phyloP scores from a whole-genome alignment of 1,284 basidiomycete genomes.

The Phylloboletellus chloephorus region DNA sequence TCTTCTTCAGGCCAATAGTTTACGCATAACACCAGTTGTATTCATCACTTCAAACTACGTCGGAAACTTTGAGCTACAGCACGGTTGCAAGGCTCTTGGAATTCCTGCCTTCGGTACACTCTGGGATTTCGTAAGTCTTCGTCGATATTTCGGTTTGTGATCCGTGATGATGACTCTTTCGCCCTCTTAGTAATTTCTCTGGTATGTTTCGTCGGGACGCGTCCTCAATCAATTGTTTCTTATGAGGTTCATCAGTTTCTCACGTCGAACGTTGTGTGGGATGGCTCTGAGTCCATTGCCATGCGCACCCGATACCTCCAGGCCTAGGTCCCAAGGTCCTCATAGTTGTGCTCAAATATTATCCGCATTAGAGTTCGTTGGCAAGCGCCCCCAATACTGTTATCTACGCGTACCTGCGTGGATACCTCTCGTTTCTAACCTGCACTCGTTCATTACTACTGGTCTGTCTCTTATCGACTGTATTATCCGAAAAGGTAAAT shows the following conservation, averaged over 20 bases:
- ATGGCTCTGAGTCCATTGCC: conserved; percentile 2
- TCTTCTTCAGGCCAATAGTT: conserved; percentile 2
- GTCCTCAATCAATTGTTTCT: not conserved
- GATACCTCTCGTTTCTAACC: not conserved
- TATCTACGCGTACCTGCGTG: conserved; percentile 5
- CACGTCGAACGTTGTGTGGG: conserved; percentile 9
- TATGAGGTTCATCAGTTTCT: conserved; percentile 4
- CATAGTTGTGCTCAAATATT: conserved; percentile 2
- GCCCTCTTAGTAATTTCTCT: conserved; percentile 19
- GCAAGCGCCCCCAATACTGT: conserved; percentile 3
- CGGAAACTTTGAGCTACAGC: conserved; percentile 69
- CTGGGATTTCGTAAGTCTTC: conserved; percentile 60
- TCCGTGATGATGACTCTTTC: conserved; percentile 6
- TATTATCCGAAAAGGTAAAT: not conserved
- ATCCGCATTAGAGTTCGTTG: conserved; percentile 6
- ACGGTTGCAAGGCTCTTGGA: conserved; percentile 69
- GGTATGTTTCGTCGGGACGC: not conserved
- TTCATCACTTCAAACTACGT: conserved; percentile 74
- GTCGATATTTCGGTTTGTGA: conserved; percentile 10
- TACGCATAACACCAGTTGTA: conserved; percentile 44
- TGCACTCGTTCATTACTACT: not conserved
- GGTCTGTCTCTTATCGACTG: not conserved
- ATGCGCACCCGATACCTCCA: conserved; percentile 6
- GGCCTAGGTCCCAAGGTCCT: conserved; percentile 7
- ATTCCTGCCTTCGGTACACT: conserved; percentile 69